A percentile compares a stretch with the other conserved stretches of the same genome.
Conservation (phyloP, 139 green algal genomes). For the Closterium sp. region DNA sequence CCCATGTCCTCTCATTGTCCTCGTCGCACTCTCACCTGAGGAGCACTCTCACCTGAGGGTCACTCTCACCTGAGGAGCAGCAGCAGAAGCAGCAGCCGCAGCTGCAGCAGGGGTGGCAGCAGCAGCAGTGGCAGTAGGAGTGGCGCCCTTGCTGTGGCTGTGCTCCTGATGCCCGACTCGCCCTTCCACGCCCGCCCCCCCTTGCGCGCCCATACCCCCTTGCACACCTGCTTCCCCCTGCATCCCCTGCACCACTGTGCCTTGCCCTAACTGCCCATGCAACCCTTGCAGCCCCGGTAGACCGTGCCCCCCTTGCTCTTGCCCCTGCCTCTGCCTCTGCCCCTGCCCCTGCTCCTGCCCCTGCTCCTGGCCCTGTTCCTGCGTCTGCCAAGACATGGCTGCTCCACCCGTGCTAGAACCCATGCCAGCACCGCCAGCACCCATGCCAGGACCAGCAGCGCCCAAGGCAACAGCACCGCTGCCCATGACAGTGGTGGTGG, state of each 20-base stretch:
- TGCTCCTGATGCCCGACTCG: background rate
- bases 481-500: background rate
- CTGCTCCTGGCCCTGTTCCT: too few species aligned
- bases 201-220: too few species aligned
- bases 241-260: background rate
- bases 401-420: background rate
- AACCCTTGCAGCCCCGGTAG: too few species aligned
- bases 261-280: background rate
- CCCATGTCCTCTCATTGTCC: too few species aligned
- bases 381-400: background rate
- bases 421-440: background rate
- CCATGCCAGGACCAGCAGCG: too few species aligned
- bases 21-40: too few species aligned
- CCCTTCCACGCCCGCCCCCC: background rate
- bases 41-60: too few species aligned
- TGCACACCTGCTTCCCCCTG: background rate
- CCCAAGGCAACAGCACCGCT: background rate
- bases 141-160: background rate
- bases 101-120: background rate
- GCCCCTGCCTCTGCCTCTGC: too few species aligned
- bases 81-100: background rate
- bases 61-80: background rate
- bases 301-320: background rate
- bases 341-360: too few species aligned
- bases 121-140: background rate